These are phyloP conservation scores for Rhododendron kiyosumense DNA, from an alignment of 148 eudicot species.

Conservation along the genomic window DNA sequence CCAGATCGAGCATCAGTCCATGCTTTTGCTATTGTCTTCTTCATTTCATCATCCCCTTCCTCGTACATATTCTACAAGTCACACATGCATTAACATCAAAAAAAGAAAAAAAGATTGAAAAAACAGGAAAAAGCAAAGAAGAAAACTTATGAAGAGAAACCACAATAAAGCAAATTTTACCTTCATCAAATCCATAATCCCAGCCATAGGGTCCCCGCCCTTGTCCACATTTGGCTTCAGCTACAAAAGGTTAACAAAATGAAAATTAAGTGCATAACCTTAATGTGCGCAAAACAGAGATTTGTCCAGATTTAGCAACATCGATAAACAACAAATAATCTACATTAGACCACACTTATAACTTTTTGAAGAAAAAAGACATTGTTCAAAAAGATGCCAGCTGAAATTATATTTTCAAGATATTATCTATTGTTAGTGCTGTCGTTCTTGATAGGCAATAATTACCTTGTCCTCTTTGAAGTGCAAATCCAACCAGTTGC, in stretches of 20 bases:
- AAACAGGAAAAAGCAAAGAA: neutral
- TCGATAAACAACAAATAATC: neutral
- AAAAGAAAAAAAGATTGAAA: neutral
- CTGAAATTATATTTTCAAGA: neutral
- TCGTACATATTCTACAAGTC: constrained; percentile 86
- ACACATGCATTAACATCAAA: neutral
- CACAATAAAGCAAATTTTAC: constrained; percentile 20
- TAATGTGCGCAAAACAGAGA: neutral
- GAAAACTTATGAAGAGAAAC: neutral
- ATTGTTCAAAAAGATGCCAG: neutral
- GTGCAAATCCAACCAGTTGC: constrained; percentile 79
- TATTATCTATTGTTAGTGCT: neutral
- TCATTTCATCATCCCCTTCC: constrained; percentile 96
- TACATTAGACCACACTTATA: neutral
- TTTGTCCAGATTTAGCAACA: neutral
- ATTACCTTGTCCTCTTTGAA: constrained; percentile 88
- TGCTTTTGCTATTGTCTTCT: constrained; percentile 86
- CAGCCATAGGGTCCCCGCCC: constrained; percentile 91
- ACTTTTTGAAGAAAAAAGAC: neutral
- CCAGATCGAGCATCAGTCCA: constrained; percentile 96
- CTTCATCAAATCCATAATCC: constrained; percentile 96
- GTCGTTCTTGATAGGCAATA: neutral
- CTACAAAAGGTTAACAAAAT: constrained; percentile 26
- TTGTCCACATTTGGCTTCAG: constrained; percentile 69
- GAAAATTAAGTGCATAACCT: neutral